Conservation (phyloP, 2,329 filamentous ascomycete species). For the Pseudocercospora macadamiae region DNA sequence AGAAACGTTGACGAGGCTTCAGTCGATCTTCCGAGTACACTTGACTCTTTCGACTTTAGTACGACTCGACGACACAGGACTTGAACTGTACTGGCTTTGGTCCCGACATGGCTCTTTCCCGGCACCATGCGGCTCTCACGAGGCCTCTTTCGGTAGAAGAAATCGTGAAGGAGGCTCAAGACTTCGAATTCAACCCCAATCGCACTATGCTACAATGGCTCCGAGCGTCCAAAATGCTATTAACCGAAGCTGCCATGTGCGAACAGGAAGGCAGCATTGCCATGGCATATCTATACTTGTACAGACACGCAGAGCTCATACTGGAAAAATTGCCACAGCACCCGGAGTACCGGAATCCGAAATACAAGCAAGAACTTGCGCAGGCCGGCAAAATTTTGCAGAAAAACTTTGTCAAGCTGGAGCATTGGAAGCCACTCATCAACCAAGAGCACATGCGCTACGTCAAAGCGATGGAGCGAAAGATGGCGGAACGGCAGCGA, state of each 20-base stretch:
- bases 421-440: conserved; percentile 78
- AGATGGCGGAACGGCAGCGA: conserved; percentile 35
- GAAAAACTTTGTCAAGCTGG: conserved; percentile 69
- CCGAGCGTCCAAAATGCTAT: conserved; percentile 34
- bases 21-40: too few relatives aligned
- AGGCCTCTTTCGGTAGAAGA: conserved; percentile 65
- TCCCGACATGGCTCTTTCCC: conserved; percentile 33
- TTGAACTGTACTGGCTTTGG: too few relatives aligned
- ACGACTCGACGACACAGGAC: too few relatives aligned
- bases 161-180: conserved; percentile 72
- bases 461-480: conserved; percentile 54
- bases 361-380: conserved; percentile 57
- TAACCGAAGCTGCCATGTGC: conserved; percentile 75
- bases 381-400: conserved; percentile 65
- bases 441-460: conserved; percentile 71
- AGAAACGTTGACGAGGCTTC: too few relatives aligned
- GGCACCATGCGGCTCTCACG: conserved; percentile 32
- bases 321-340: conserved; percentile 74
- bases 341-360: conserved; percentile 70
- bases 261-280: conserved; percentile 82
- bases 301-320: conserved; percentile 84
- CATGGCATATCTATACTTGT: conserved; percentile 88
- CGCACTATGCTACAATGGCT: conserved; percentile 64
- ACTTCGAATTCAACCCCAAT: conserved; percentile 77
- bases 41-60: too few relatives aligned